Conservation (phyloP, 352 stramenopile species). For the Phytophthora palmivora region DNA sequence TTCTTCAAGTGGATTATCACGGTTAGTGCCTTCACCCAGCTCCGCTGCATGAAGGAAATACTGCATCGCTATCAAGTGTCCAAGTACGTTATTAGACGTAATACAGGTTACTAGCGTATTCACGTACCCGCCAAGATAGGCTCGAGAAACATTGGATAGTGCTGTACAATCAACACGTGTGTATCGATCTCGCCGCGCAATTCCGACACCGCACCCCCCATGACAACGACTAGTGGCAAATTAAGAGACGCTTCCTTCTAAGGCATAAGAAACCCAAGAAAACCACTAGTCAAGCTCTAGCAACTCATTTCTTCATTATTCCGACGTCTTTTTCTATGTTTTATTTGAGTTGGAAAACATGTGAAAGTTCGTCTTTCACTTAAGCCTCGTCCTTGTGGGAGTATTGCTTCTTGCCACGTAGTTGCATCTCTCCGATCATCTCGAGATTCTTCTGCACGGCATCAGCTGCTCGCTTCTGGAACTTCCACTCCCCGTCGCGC, state of each 20-base stretch:
- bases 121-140: constrained; percentile 52
- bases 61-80: constrained; percentile 47
- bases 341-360: constrained; percentile 15
- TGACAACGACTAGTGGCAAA: constrained; percentile 33
- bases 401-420: constrained; percentile 91
- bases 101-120: not conserved
- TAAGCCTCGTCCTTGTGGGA: constrained; percentile 64
- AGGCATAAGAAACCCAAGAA: not conserved
- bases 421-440: constrained; percentile 90
- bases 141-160: constrained; percentile 72
- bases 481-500: constrained; percentile 76
- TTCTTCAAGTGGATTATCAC: constrained; percentile 58
- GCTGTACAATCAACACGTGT: constrained; percentile 61
- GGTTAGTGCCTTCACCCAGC: constrained; percentile 63
- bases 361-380: not conserved
- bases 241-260: constrained; percentile 15
- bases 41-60: constrained; percentile 77
- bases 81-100: not conserved
- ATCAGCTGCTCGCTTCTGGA: constrained; percentile 73
- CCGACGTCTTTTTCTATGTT: constrained; percentile 32
- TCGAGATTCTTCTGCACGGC: constrained; percentile 90
- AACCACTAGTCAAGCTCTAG: not conserved
- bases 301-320: constrained; percentile 18
- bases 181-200: constrained; percentile 70
- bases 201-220: constrained; percentile 76